phyloP scores from a whole-genome alignment of 768 basidiomycete genomes.

The Pleurotus giganteus region DNA sequence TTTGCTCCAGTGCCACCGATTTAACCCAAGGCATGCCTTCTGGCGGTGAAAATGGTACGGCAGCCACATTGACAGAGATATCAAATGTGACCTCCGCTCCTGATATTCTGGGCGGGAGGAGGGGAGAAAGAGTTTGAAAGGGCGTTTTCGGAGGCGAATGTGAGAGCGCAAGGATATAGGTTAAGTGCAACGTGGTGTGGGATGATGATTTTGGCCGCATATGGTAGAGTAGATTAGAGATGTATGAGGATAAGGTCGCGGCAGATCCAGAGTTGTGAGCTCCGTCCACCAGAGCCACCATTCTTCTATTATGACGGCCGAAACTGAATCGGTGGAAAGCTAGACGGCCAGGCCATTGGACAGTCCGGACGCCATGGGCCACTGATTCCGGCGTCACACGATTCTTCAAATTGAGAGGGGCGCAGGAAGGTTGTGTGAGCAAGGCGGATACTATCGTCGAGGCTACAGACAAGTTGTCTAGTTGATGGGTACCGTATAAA shows the following conservation, averaged over 20 bases:
- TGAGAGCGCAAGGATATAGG: slow-evolving; percentile 81
- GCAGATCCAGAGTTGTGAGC: slow-evolving; percentile 91
- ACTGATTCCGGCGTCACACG: slow-evolving; percentile 52
- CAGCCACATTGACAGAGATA: slow-evolving; percentile 46
- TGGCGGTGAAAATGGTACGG: slow-evolving; percentile 67
- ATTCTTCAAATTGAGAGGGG: slow-evolving; percentile 17
- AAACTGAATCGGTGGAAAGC: slow-evolving; percentile 50
- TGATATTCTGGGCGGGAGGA: slow-evolving; percentile 46
- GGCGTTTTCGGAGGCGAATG: slow-evolving; percentile 86
- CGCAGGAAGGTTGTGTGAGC: slow-evolving; percentile 36
- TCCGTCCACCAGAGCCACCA: slow-evolving; percentile 78
- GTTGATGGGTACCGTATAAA: slow-evolving; percentile 80
- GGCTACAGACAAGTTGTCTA: slow-evolving; percentile 78
- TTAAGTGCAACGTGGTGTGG: slow-evolving; percentile 54
- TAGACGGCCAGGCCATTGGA: slow-evolving; percentile 82
- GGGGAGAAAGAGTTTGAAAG: slow-evolving; percentile 62
- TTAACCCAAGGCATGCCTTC: slow-evolving; percentile 96
- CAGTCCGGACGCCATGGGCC: slow-evolving; percentile 51
- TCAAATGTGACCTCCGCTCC: slow-evolving; percentile 19
- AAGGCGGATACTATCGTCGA: slow-evolving; percentile 60
- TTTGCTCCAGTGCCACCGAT: slow-evolving; percentile 49
- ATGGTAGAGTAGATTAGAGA: slow-evolving; percentile 36
- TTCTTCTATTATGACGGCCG: slow-evolving; percentile 30
- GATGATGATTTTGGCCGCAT: slow-evolving; percentile 24
- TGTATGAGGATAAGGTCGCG: slow-evolving; percentile 60